phyloP scores from a whole-genome alignment of 2,329 filamentous ascomycete genomes.

The Diaporthe helianthi region DNA sequence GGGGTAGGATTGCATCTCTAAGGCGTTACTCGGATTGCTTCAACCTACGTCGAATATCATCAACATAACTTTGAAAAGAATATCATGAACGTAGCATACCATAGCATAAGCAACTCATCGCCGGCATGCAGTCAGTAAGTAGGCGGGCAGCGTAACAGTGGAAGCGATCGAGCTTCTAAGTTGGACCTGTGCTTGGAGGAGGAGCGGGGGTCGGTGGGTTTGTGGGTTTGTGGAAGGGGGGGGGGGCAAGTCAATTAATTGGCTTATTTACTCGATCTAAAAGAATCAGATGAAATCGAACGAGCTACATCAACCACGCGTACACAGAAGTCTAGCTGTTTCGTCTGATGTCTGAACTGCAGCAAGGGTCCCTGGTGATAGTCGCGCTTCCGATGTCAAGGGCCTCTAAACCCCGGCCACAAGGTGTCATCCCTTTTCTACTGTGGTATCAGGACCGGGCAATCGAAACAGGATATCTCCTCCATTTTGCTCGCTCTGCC shows the following conservation, averaged over 20 bases:
- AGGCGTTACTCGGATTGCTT: conserved; percentile 27
- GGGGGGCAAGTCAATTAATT: conserved; percentile 24
- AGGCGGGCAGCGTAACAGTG: neutral
- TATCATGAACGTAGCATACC: conserved; percentile 18
- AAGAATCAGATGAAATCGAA: conserved; percentile 29
- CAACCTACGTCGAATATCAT: conserved; percentile 15
- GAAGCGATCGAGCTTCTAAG: neutral
- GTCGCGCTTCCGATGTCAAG: conserved; percentile 2
- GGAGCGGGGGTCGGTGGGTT: conserved; percentile 10
- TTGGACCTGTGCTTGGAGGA: neutral
- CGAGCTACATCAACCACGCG: conserved; percentile 18
- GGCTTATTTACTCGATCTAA: conserved; percentile 24
- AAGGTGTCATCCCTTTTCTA: conserved; percentile 13
- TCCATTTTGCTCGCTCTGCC: conserved; percentile 10
- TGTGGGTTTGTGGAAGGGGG: too few relatives aligned
- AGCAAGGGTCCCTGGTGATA: conserved; percentile 21
- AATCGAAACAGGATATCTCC: conserved; percentile 21
- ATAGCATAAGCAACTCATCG: neutral
- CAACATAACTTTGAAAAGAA: conserved; percentile 4
- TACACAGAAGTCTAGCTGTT: too few relatives aligned
- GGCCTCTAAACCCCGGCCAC: neutral
- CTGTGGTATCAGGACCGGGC: conserved; percentile 18
- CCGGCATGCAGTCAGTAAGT: neutral
- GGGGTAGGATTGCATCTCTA: conserved; percentile 25
- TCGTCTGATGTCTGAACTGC: conserved; percentile 30